Conservation (phyloP, 2,329 filamentous ascomycete genomes). For the Pseudomassariella vexata region DNA sequence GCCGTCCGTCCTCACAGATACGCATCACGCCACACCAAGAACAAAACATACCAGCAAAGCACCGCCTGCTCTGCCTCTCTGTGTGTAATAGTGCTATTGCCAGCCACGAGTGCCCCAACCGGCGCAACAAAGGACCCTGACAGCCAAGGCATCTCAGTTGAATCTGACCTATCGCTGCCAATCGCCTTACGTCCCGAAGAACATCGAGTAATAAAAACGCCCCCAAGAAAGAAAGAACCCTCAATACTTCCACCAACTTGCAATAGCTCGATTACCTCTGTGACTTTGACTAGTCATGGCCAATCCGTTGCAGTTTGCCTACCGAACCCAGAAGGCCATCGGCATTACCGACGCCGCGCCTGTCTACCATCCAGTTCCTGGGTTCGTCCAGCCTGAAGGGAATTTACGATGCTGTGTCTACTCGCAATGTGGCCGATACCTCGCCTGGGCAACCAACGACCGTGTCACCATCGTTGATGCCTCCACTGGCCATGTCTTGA, state of each 20-base stretch:
- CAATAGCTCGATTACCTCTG: slow-evolving; percentile 36
- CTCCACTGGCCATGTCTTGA: slow-evolving; percentile 66
- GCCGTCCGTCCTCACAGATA: not conserved
- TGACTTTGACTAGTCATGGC: slow-evolving; percentile 95
- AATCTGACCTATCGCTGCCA: not conserved
- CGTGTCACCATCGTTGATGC: slow-evolving; percentile 82
- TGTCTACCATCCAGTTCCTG: slow-evolving; percentile 76
- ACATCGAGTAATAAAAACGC: too few relatives aligned
- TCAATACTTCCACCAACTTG: slow-evolving; percentile 3
- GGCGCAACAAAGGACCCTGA: too few relatives aligned
- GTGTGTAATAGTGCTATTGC: not conserved
- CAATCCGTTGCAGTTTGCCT: slow-evolving; percentile 89
- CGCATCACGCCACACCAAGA: not conserved
- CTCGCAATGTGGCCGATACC: slow-evolving; percentile 92
- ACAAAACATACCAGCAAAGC: not conserved
- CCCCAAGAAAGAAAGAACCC: slow-evolving; percentile 2
- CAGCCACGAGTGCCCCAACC: not conserved
- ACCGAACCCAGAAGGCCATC: slow-evolving; percentile 94
- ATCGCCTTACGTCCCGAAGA: too few relatives aligned
- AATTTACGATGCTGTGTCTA: slow-evolving; percentile 93
- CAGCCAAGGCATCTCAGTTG: not conserved
- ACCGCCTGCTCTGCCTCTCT: not conserved
- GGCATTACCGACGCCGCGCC: slow-evolving; percentile 89
- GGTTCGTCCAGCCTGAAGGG: slow-evolving; percentile 82
- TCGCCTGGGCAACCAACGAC: slow-evolving; percentile 88